phyloP scores from a whole-genome alignment of 495 filamentous ascomycete species.

The Aspergillus affinis region DNA sequence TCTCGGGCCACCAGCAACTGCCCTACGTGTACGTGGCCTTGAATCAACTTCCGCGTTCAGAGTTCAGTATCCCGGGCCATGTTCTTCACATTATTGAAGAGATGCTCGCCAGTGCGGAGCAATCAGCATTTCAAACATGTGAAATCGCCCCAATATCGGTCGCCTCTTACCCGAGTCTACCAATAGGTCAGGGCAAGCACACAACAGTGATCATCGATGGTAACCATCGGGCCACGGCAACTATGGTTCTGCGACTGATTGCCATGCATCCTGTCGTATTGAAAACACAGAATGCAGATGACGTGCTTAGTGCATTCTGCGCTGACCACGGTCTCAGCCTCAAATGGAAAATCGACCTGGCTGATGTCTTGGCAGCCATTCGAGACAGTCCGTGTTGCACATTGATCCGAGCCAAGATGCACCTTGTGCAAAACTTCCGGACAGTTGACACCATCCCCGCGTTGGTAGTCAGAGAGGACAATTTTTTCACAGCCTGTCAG shows the following conservation, averaged over 20 bases:
- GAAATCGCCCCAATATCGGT: neutral
- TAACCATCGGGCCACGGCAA: neutral
- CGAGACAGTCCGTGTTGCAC: neutral
- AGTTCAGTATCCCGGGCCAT: neutral
- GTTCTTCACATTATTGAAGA: neutral
- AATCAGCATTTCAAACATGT: neutral
- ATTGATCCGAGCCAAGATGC: neutral
- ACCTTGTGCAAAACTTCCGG: neutral
- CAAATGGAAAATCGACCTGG: neutral
- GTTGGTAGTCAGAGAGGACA: neutral
- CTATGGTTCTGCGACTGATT: neutral
- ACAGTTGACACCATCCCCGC: neutral
- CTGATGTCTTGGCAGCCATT: neutral
- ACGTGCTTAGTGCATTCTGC: neutral
- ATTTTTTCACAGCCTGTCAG: neutral
- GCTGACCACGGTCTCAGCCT: neutral
- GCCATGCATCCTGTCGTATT: neutral
- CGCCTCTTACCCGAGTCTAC: neutral
- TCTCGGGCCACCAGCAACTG: neutral
- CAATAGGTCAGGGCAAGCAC: neutral
- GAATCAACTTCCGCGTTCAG: neutral
- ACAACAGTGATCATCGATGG: neutral
- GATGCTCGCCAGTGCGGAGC: neutral
- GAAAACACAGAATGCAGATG: neutral
- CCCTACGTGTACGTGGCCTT: neutral